These are phyloP conservation scores for Lichtheimia hyalospora DNA, from an alignment of 371 early-diverging fungal species.

Conservation along the genomic window DNA sequence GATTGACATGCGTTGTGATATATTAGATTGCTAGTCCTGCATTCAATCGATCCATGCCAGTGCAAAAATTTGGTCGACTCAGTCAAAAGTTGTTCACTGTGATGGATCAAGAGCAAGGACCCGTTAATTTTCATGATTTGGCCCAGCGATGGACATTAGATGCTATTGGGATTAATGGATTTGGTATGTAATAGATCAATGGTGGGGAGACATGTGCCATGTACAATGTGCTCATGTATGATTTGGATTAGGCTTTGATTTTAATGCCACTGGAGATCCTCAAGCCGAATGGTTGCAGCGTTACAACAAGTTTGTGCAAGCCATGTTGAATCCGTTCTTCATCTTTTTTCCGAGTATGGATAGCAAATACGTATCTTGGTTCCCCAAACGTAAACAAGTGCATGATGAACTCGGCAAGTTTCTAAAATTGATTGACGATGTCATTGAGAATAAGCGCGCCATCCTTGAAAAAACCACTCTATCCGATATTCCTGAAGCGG, in stretches of 20 bases:
- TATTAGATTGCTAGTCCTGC: constrained; percentile 36
- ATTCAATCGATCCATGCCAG: constrained; percentile 40
- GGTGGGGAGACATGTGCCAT: neutral
- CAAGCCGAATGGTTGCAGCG: constrained; percentile 9
- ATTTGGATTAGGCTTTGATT: constrained; percentile 23
- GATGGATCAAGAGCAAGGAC: constrained; percentile 15
- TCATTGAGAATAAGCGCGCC: constrained; percentile 34
- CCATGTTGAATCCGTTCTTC: constrained; percentile 15
- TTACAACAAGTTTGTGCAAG: constrained; percentile 19
- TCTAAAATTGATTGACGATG: constrained; percentile 30
- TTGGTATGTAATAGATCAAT: constrained; percentile 17
- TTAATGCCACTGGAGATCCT: constrained; percentile 12
- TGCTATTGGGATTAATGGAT: constrained; percentile 34
- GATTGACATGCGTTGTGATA: neutral
- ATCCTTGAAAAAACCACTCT: neutral
- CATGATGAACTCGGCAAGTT: constrained; percentile 35
- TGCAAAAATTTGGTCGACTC: constrained; percentile 27
- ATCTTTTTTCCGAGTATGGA: constrained; percentile 24
- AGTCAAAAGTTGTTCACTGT: constrained; percentile 17
- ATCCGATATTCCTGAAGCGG: constrained; percentile 22
- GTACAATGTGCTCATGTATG: neutral
- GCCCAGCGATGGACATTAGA: constrained; percentile 35
- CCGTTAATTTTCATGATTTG: constrained; percentile 15
- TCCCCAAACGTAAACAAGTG: constrained; percentile 25
- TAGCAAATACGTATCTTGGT: constrained; percentile 7